These are phyloP conservation scores for Casuarina glauca DNA, from an alignment of 306 rosid genomes.

Conservation along the genomic window DNA sequence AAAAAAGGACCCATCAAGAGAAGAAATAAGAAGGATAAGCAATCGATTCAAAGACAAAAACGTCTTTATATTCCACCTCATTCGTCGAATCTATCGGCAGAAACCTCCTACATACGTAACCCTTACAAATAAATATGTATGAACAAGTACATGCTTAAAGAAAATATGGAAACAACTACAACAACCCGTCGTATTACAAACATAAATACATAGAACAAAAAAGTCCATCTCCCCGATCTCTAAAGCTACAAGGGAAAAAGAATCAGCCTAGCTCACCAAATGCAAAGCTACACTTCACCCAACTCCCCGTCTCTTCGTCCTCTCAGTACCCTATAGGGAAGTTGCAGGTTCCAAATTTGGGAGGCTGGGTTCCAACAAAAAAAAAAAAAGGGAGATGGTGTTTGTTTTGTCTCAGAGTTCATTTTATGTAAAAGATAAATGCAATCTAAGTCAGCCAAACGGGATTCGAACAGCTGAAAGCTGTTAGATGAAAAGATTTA, in stretches of 20 bases:
- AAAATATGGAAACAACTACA: conserved; percentile 19
- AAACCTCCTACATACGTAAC: not conserved
- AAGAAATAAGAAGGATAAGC: no score
- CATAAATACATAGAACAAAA: conserved; percentile 8
- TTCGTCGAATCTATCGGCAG: not conserved
- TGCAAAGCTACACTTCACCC: conserved; percentile 4
- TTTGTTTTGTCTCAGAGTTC: no score
- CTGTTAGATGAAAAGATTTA: no score
- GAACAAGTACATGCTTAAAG: conserved; percentile 26
- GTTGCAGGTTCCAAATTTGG: conserved; percentile 59
- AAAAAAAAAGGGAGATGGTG: no score
- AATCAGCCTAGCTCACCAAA: not conserved
- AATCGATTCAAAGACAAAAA: not conserved
- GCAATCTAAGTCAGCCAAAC: no score
- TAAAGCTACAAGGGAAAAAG: not conserved
- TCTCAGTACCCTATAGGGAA: conserved; percentile 58
- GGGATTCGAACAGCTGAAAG: no score
- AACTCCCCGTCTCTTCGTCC: not conserved
- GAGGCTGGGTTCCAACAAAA: not conserved
- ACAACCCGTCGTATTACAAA: not conserved
- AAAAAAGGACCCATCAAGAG: no score
- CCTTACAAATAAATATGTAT: not conserved
- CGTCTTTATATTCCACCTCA: not conserved
- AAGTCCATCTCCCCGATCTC: not conserved
- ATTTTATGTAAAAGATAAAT: no score